Conservation (phyloP, 495 filamentous ascomycete genomes). For the Annulohypoxylon moriforme region DNA sequence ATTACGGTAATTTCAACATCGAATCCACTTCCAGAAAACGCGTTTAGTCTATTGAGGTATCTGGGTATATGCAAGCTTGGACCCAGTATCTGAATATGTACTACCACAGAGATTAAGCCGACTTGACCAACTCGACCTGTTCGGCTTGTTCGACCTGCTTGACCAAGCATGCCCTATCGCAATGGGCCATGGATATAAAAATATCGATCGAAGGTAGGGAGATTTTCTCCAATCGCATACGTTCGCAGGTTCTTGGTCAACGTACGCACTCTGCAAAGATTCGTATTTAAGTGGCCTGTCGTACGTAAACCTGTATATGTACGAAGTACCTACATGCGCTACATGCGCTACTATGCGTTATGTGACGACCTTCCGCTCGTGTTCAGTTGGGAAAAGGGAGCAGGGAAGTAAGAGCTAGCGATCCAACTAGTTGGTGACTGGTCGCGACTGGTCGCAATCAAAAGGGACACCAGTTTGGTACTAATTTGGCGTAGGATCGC, state of each 20-base stretch:
- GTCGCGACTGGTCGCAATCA: conserved; percentile 33
- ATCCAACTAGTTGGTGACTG: conserved; percentile 37
- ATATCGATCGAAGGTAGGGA: not conserved
- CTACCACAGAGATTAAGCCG: conserved; percentile 5
- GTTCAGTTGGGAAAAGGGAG: conserved; percentile 22
- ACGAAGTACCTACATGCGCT: conserved; percentile 1
- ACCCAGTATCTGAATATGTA: conserved; percentile 1
- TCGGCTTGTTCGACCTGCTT: not conserved
- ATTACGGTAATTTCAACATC: conserved; percentile 17
- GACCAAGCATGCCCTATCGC: not conserved
- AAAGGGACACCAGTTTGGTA: conserved; percentile 31
- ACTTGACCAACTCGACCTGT: conserved; percentile 1
- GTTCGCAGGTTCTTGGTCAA: not conserved
- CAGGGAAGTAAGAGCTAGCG: conserved; percentile 13
- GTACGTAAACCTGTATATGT: conserved; percentile 22
- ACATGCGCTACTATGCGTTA: conserved; percentile 1
- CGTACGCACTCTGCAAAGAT: conserved; percentile 9
- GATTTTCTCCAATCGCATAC: not conserved
- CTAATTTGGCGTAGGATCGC: conserved; percentile 35
- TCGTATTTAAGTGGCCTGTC: conserved; percentile 27
- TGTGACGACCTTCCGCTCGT: conserved; percentile 31
- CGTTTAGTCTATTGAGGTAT: conserved; percentile 10
- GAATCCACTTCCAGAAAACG: conserved; percentile 17
- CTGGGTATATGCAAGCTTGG: conserved; percentile 5
- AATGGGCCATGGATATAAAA: conserved; percentile 2